phyloP scores from a whole-genome alignment of 768 basidiomycete species.

The Obba rivulosa region DNA sequence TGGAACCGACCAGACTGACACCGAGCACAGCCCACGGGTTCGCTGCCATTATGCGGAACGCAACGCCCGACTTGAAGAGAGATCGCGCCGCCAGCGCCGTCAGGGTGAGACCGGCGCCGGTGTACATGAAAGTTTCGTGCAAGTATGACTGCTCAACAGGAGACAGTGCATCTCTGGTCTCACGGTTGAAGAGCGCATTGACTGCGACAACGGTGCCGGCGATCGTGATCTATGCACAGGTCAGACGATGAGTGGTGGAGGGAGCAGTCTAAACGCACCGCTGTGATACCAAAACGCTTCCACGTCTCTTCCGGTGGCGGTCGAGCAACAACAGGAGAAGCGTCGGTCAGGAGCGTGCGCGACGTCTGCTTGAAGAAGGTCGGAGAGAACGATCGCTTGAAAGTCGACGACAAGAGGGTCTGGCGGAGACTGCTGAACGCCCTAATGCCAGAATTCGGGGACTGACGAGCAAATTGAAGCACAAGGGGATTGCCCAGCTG shows the following conservation, averaged over 20 bases:
- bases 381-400: slow-evolving; percentile 18
- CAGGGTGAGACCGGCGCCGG: slow-evolving; percentile 70
- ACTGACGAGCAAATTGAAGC: slow-evolving; percentile 13
- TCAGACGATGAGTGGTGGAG: neutral
- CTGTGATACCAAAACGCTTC: slow-evolving; percentile 48
- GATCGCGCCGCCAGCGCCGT: slow-evolving; percentile 78
- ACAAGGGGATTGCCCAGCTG: slow-evolving; percentile 18
- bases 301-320: slow-evolving; percentile 37
- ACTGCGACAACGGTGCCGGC: slow-evolving; percentile 63
- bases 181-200: slow-evolving; percentile 68
- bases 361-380: slow-evolving; percentile 23
- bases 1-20: slow-evolving; percentile 70
- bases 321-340: slow-evolving; percentile 28
- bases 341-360: slow-evolving; percentile 48
- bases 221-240: slow-evolving; percentile 52
- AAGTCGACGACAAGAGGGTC: slow-evolving; percentile 25
- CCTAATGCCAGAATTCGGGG: slow-evolving; percentile 17
- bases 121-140: slow-evolving; percentile 78
- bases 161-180: slow-evolving; percentile 66
- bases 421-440: slow-evolving; percentile 28
- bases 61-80: slow-evolving; percentile 63
- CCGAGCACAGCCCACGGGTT: slow-evolving; percentile 88
- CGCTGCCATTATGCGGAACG: slow-evolving; percentile 72
- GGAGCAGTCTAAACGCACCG: slow-evolving; percentile 30
- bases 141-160: slow-evolving; percentile 60